These are phyloP conservation scores for Exobasidium rhododendri DNA, from an alignment of 1,284 basidiomycete genomes.

Conservation along the genomic window DNA sequence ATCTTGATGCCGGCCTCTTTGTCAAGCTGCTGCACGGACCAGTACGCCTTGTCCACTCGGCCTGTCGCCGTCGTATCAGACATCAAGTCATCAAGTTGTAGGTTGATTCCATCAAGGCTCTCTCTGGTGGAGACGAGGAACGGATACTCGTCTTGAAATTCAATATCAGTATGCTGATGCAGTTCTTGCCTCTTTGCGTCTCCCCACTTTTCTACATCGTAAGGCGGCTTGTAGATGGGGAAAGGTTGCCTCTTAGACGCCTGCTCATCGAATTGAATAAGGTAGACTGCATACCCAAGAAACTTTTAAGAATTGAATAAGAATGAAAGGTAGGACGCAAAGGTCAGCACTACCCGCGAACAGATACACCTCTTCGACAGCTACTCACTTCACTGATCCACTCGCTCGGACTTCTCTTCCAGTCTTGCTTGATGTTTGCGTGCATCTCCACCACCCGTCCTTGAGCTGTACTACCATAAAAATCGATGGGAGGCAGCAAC, in stretches of 20 bases:
- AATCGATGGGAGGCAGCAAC: conserved; percentile 19
- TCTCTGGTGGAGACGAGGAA: conserved; percentile 33
- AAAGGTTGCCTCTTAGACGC: conserved; percentile 21
- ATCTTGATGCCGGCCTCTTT: conserved; percentile 19
- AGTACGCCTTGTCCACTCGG: conserved; percentile 12
- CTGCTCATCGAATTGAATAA: conserved; percentile 38
- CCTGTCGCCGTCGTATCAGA: conserved; percentile 20
- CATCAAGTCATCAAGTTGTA: conserved; percentile 21
- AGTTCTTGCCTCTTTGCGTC: conserved; percentile 17
- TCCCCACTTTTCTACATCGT: conserved; percentile 4
- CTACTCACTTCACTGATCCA: conserved; percentile 33
- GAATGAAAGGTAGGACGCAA: no score
- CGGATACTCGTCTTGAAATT: conserved; percentile 45
- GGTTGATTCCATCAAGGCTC: conserved; percentile 23
- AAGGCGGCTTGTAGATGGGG: conserved; percentile 39
- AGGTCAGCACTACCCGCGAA: no score
- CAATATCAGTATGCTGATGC: conserved; percentile 25
- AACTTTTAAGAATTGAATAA: no score
- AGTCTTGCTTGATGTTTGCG: background rate
- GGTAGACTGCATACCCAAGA: conserved; percentile 31
- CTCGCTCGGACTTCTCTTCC: conserved; percentile 21
- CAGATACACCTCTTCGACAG: no score
- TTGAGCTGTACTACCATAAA: conserved; percentile 40
- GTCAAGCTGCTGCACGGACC: conserved; percentile 11
- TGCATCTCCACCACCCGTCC: conserved; percentile 23